Evolutionary conservation across 306 rosid genomes (phyloP).

Genomic region (Prunus salicina): DNA sequence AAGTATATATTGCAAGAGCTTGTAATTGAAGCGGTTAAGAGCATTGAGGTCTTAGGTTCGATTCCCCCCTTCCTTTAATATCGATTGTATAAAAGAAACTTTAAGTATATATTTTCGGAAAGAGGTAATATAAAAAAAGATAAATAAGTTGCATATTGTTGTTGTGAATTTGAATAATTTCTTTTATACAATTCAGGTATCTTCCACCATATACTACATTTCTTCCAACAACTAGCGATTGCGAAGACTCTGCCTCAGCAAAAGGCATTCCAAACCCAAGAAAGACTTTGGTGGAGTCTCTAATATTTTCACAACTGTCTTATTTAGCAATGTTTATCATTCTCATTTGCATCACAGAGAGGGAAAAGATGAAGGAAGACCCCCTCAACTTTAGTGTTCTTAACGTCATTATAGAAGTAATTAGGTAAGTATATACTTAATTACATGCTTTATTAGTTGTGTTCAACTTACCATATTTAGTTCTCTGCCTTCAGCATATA

Average conservation of each 20-base stretch:
- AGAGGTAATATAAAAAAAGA: too few relatives aligned
- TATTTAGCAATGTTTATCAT: slow-evolving; percentile 54
- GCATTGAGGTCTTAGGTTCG: too few relatives aligned
- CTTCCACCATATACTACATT: slow-evolving; percentile 59
- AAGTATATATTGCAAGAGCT: too few relatives aligned
- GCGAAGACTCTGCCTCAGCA: neutral
- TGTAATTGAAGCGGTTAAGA: too few relatives aligned
- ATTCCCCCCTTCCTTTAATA: rapidly evolving
- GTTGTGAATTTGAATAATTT: neutral
- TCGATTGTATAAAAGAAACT: too few relatives aligned
- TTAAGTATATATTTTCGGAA: too few relatives aligned
- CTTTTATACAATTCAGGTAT: slow-evolving; percentile 39
- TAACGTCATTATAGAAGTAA: slow-evolving; percentile 57
- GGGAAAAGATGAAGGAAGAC: slow-evolving; percentile 53
- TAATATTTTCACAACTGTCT: slow-evolving; percentile 56
- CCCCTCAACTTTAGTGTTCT: slow-evolving; percentile 70
- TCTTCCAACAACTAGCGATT: slow-evolving; percentile 28
- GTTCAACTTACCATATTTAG: neutral
- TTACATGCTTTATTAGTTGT: neutral
- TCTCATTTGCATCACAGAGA: slow-evolving; percentile 63
- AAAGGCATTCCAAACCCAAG: neutral
- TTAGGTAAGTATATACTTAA: slow-evolving; percentile 26
- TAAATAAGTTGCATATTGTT: neutral
- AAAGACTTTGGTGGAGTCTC: slow-evolving; percentile 25
- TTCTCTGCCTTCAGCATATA: neutral